These are phyloP conservation scores for Solanum hybrid DNA, from an alignment of 305 asterid species.

Conservation along the genomic window DNA sequence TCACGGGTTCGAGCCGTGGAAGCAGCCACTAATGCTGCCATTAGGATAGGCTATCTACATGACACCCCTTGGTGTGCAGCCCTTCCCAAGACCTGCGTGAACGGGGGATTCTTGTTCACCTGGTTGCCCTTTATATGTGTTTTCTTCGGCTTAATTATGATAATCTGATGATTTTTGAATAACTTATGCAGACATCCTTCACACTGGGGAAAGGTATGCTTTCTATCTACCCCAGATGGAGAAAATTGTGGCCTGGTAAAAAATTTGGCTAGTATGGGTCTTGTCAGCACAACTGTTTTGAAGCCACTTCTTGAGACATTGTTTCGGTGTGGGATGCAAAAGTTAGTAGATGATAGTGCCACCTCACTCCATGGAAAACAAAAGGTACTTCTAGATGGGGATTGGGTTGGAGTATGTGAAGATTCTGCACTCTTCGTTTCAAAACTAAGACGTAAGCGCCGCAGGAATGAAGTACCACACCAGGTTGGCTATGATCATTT, in stretches of 20 bases:
- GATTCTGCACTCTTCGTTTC: conserved; percentile 67
- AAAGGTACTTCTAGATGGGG: conserved; percentile 75
- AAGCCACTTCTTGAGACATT: conserved; percentile 41
- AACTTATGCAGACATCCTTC: conserved; percentile 74
- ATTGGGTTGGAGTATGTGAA: conserved; percentile 78
- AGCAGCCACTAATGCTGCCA: not conserved
- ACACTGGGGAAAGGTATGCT: conserved; percentile 92
- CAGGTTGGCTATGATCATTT: conserved; percentile 45
- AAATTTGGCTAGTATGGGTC: conserved; percentile 82
- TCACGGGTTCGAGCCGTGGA: not conserved
- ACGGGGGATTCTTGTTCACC: not conserved
- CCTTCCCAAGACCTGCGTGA: not conserved
- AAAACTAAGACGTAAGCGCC: conserved; percentile 67
- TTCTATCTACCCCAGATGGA: conserved; percentile 89
- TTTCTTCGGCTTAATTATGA: conserved; percentile 2
- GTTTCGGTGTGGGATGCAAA: conserved; percentile 62
- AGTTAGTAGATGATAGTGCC: conserved; percentile 42
- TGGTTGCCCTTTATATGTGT: not conserved
- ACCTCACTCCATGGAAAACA: conserved; percentile 38
- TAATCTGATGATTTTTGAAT: conserved; percentile 16
- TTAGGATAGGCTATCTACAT: not conserved
- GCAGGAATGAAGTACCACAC: conserved; percentile 48
- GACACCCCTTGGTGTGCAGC: not conserved
- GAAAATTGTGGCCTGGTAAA: conserved; percentile 96
- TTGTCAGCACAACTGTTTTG: conserved; percentile 50